Conservation (phyloP, 257 asterid species). For the Fraxinus anomala region DNA sequence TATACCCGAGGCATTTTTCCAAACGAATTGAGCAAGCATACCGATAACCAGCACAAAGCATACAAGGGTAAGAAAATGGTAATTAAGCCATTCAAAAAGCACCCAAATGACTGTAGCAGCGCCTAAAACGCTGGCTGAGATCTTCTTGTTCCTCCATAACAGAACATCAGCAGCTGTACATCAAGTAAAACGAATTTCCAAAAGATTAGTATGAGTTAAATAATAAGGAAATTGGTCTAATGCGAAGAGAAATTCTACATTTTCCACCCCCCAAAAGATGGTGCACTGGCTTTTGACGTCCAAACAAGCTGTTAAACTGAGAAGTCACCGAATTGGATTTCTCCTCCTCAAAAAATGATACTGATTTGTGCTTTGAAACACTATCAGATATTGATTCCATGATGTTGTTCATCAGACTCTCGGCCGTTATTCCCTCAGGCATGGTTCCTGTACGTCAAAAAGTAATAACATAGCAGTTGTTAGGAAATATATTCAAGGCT, state of each 20-base stretch:
- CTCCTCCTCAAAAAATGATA: conserved; percentile 58
- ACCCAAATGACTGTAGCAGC: conserved; percentile 78
- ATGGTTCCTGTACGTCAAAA: conserved; percentile 34
- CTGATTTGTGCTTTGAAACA: conserved; percentile 55
- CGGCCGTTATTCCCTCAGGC: conserved; percentile 78
- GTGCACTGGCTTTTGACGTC: conserved; percentile 80
- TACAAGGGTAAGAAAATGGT: conserved; percentile 67
- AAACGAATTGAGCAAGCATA: conserved; percentile 62
- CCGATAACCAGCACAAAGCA: conserved; percentile 57
- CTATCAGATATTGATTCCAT: conserved; percentile 60
- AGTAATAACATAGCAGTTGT: background rate
- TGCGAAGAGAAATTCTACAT: background rate
- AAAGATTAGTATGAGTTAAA: background rate
- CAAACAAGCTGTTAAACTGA: conserved; percentile 66
- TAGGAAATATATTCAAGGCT: background rate
- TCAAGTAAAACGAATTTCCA: background rate
- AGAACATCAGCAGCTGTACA: conserved; percentile 80
- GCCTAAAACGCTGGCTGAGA: conserved; percentile 61
- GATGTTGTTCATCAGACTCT: conserved; percentile 64
- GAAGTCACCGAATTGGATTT: conserved; percentile 28
- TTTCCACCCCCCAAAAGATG: conserved; percentile 64
- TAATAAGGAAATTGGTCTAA: background rate
- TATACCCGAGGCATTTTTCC: conserved; percentile 63
- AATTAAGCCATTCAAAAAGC: conserved; percentile 86
- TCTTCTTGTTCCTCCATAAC: conserved; percentile 89